A percentile compares a stretch with the other conserved stretches of the same genome.
Conservation (phyloP, 2,329 filamentous ascomycete genomes). For the Delphinella strobiligena region DNA sequence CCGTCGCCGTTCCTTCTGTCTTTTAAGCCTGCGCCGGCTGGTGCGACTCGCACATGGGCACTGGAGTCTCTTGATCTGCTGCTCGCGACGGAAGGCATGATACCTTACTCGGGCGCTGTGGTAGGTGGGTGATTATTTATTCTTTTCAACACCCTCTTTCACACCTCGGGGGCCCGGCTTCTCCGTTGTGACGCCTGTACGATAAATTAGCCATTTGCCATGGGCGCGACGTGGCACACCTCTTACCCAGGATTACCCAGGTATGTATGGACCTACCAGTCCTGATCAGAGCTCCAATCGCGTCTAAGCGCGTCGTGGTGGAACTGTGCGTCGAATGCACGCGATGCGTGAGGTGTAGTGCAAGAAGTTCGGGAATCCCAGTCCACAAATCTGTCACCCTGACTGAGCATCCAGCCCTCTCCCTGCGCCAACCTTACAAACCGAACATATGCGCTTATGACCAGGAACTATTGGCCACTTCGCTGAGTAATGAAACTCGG, state of each 20-base stretch:
- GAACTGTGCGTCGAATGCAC: neutral
- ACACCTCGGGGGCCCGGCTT: neutral
- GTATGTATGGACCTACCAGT: neutral
- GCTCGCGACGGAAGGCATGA: constrained; percentile 7
- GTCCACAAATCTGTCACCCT: neutral
- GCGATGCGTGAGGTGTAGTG: neutral
- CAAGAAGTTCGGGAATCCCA: neutral
- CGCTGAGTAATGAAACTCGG: no score
- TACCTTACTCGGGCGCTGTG: neutral
- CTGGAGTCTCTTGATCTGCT: constrained; percentile 3
- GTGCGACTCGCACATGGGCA: constrained; percentile 1
- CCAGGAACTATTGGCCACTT: neutral
- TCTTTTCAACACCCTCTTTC: no score
- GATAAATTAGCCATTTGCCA: neutral
- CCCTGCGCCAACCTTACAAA: neutral
- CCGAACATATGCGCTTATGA: neutral
- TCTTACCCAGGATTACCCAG: neutral
- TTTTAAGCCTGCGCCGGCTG: neutral
- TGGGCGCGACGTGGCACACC: neutral
- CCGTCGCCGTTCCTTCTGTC: neutral
- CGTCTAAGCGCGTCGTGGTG: neutral
- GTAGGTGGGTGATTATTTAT: no score
- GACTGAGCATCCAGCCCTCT: neutral
- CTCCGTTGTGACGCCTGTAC: neutral
- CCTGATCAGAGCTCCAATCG: neutral